Base-by-base conservation (phyloP, 2,329 filamentous ascomycete species). In the Alternaria sp. region DNA sequence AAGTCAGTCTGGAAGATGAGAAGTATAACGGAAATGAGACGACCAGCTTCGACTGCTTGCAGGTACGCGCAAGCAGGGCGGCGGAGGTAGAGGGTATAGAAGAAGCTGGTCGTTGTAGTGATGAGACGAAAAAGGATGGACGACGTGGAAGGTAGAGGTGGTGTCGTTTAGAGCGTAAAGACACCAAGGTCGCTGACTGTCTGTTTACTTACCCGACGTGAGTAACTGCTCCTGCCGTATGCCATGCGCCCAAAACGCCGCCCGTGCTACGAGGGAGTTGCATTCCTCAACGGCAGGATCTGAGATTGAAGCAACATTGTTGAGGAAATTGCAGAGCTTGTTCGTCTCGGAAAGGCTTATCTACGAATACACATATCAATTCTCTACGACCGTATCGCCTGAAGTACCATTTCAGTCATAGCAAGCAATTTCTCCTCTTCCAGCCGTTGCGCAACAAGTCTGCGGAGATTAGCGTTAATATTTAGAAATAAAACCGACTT, bases 391-490 rank as follows among this genome's bases (percentile, higher is more conserved):
- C 51, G 42, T 28, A 73, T 60, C 7, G 74, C 76, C 39, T 78
- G 45, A 1, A 78, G 58, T 13, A 80, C 70, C 1, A 62, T 68
- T 24, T 61, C 68, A 4, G 77, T 78, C 76, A 80, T 80, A 13
- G 66, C 72, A 31, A 80, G 66, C 0, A 79, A 77, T 58, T 80
- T 80, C 50, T 80, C 79, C 52, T 80, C 79, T 54, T 80, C 77
- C 3, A 80, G 68, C 37, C 77, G 70, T 45, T 73, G 68, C 5
- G 77, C 78, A 29, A 80, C 68, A 5, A 80, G 74, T 36, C 69
- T 72, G 54, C 4, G 23, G 5, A 17, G 4, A 39, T 59, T 26
- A 59, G 52, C 21, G 23, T 46, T 11, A 11, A 23, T 11, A 36
- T 31, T 9, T 10, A 3, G 14, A 46, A 7, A 7, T 0, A 21